Base-by-base conservation (phyloP, 164 flowering plant species). In the Tetrastigma voinierianum region DNA sequence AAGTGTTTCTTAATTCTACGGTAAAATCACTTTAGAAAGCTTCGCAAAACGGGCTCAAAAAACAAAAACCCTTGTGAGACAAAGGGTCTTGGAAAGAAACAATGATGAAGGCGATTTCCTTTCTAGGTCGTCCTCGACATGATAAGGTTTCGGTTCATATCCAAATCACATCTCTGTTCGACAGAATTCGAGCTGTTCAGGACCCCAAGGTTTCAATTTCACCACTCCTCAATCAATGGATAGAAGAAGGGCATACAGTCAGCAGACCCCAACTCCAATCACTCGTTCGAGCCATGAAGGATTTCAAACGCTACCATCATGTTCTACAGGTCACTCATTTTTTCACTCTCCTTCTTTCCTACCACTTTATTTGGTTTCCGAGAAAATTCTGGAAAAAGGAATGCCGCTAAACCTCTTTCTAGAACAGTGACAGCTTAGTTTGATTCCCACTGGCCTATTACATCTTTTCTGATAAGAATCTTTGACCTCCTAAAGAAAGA, bases 171-270 rank as follows among this genome's bases (percentile, higher is more conserved):
- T 67, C 62, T 61, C 71, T 71, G 6, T 59, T 19, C 52, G 7
- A 60, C 11, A 61, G 65, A n/a, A 48, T 71, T 43, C 23, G 12
- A 19, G 2, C n/a, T n/a, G 23, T 62, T 60, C 55, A 70, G 23
- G 76, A 69, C 64, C 74, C 69, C 18, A 73, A 55, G n/a, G 61
- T n/a, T 53, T 69, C 80, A 15, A 32, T 76, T 23, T 19, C 61
- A 12, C 79, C 72, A 13, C 62, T 68, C 10, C 69, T 72, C 19
- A 55, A 70, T 6, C 56, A 64, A 57, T 78, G 68, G 72, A 53
- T 60, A 56, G n/a, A 32, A n/a, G 68, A 72, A 63, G 76, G 79
- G 9, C 25, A 67, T 49, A n/a, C 46, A 12, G 54, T 78, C n/a
- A 3, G 20, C 9, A 56, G 43, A 46, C 16, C 16, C 4, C 46